phyloP scores from a whole-genome alignment of 306 rosid species.

The Dalbergia cultrata region DNA sequence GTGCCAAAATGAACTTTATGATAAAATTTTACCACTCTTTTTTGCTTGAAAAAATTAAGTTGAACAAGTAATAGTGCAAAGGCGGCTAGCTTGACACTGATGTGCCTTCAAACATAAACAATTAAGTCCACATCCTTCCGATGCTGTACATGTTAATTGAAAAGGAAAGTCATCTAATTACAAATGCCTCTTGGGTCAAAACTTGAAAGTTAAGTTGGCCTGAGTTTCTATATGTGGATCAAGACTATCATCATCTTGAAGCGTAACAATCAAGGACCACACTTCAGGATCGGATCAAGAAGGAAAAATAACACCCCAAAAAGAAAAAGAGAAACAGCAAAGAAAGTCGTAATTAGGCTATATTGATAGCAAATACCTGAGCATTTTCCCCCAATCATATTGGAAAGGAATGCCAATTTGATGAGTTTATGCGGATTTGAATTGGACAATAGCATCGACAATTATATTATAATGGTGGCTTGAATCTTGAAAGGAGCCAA shows the following conservation, averaged over 20 bases:
- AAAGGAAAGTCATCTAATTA: constrained; percentile 32
- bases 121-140: constrained; percentile 14
- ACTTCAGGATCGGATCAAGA: background rate
- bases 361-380: background rate
- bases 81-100: constrained; percentile 14
- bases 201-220: constrained; percentile 34
- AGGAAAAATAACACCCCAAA: background rate
- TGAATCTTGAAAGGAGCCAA: constrained; percentile 31
- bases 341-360: background rate
- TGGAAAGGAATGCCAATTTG: background rate
- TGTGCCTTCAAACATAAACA: constrained; percentile 14
- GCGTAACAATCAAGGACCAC: constrained; percentile 42
- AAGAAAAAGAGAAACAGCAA: background rate
- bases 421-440: background rate
- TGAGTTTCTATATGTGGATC: background rate
- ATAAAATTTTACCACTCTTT: background rate
- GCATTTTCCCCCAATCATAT: background rate
- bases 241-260: constrained; percentile 24
- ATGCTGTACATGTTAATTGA: constrained; percentile 1
- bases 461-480: background rate
- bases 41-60: background rate
- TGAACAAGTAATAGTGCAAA: background rate
- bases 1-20: background rate
- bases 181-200: background rate
- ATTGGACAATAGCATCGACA: constrained; percentile 1